Base-by-base conservation (phyloP, 73 alveolate species). In the Paramecium bursaria region DNA sequence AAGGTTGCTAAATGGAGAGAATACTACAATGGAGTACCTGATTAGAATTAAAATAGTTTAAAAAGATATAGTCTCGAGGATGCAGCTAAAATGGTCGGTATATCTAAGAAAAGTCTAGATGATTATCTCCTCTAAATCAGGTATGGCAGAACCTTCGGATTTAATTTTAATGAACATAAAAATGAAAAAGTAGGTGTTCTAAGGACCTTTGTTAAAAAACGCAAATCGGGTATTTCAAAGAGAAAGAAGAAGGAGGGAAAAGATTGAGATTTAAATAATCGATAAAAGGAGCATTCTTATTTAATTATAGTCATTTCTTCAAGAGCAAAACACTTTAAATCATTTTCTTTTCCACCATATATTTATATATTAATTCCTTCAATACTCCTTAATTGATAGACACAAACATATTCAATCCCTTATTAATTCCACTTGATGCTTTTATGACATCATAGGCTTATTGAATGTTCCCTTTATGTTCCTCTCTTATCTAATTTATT, bases 1-100 rank as follows among this genome's bases (percentile, higher is more conserved):
- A 93, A 93, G 86, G 99, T 97, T 10, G 92, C 95, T 35, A 92
- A 91, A 4, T 97, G 99, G 99, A 91, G 99, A 53, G 92, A 95
- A 60, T 89, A 94, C 75, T 97, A 97, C 80, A 97, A 94, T 90
- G 99, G 99, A 15, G 86, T 76, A 50, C 91, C 74, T 46, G 95
- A 94, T 80, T 85, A 42, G 51, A 31, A 86, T 55, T 86, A 93
- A 47, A 94, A 95, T 48, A 55, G 51, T 31, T 74, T 80, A 46
- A 67, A 74, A 27, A 51, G 94, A 75, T 85, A 75, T 74, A 91
- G 97, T 35, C 80, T 96, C 19, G 98, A 96, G 26, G 98, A 96
- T 42, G 98, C 99, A 2, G 98, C 99, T 4, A 80, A 80, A 9
- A 92, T 87, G 60, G 98, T 95, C 0, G 92, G 93, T 46, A 95